Conservation (phyloP, 192 early-diverging fungal genomes). For the Chytriomyces sp. region DNA sequence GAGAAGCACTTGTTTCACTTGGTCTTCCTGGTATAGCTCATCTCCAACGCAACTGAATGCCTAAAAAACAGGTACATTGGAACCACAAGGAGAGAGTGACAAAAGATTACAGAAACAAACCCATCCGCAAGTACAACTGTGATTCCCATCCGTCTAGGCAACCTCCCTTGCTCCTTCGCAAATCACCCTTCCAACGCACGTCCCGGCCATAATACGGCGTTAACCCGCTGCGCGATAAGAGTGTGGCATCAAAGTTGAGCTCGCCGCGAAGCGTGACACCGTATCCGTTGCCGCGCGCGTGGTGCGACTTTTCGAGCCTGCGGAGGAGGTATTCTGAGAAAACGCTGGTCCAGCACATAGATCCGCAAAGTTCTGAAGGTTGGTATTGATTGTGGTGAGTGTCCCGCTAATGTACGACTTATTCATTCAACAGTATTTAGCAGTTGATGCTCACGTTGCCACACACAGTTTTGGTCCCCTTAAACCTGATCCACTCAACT, state of each 20-base stretch:
- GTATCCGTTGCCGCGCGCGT: constrained; percentile 47
- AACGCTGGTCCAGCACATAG: constrained; percentile 77
- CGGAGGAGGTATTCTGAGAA: constrained; percentile 75
- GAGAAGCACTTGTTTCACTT: constrained; percentile 56
- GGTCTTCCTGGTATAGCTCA: constrained; percentile 66
- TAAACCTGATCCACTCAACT: too few relatives aligned
- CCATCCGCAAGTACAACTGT: constrained; percentile 71
- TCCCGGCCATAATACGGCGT: constrained; percentile 59
- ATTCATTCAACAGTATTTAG: too few relatives aligned
- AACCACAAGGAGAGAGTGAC: too few relatives aligned
- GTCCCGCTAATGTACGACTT: too few relatives aligned
- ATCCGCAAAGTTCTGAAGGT: constrained; percentile 59
- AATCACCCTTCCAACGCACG: constrained; percentile 62
- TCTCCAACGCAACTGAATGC: constrained; percentile 62
- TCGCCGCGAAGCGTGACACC: constrained; percentile 66
- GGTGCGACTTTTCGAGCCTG: constrained; percentile 45
- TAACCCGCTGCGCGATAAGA: constrained; percentile 37
- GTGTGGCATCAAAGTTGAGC: constrained; percentile 57
- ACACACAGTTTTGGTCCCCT: too few relatives aligned
- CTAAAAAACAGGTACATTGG: too few relatives aligned
- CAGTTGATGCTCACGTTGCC: too few relatives aligned
- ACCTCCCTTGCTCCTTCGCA: constrained; percentile 57
- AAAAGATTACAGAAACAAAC: too few relatives aligned
- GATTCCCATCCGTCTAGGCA: constrained; percentile 49
- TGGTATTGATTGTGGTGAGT: too few relatives aligned